A percentile compares a stretch with the other conserved stretches of the same genome.
Evolutionary conservation across 495 filamentous ascomycete genomes (phyloP).

Genomic region (Talaromyces stipitatus): DNA sequence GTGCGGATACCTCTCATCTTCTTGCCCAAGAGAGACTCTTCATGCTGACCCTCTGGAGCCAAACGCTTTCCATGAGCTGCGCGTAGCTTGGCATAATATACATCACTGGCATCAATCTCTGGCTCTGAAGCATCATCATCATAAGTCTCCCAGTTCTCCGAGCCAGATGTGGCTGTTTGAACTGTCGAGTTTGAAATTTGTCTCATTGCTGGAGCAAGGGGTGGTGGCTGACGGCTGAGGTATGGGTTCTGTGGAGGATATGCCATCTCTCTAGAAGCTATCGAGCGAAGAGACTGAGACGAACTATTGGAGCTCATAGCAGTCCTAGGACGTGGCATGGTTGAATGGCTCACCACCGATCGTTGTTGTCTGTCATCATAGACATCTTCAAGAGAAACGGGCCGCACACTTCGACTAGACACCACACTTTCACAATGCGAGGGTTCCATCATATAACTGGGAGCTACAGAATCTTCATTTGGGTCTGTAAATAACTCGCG

Average conservation of each 20-base stretch:
- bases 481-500: constrained; percentile 66
- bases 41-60: constrained; percentile 48
- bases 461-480: constrained; percentile 51
- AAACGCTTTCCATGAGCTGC: constrained; percentile 57
- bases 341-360: constrained; percentile 41
- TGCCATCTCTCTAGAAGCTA: constrained; percentile 15
- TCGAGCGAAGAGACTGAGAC: constrained; percentile 30
- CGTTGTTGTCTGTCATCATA: constrained; percentile 64
- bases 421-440: constrained; percentile 59
- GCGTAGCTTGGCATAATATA: constrained; percentile 69
- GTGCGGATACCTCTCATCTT: constrained; percentile 47
- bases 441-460: constrained; percentile 48
- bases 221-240: constrained; percentile 29
- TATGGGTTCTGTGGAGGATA: constrained; percentile 35
- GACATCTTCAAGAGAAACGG: constrained; percentile 75
- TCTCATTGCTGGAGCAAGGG: constrained; percentile 44
- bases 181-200: constrained; percentile 65
- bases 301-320: constrained; percentile 29
- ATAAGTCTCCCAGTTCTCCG: constrained; percentile 95
- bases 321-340: constrained; percentile 20
- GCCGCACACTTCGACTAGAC: constrained; percentile 61
- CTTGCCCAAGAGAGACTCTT: constrained; percentile 41
- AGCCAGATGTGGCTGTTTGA: constrained; percentile 62
- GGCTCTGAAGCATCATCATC: constrained; percentile 71
- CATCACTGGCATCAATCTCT: constrained; percentile 63